phyloP scores from a whole-genome alignment of 345 rosid genomes.

The Ricinus communis region DNA sequence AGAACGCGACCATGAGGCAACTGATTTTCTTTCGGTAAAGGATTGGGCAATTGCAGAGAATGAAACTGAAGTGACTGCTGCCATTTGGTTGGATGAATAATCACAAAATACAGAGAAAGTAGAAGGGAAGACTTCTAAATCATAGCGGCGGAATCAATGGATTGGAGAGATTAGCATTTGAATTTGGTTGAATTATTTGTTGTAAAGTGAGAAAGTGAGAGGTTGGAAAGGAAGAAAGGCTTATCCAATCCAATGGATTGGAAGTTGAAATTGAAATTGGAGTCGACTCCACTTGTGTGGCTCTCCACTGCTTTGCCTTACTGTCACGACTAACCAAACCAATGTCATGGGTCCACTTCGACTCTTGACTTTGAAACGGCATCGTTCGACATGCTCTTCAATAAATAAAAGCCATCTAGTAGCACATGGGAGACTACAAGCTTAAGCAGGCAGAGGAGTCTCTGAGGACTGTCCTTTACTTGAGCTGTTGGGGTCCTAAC shows the following conservation, averaged over 20 bases:
- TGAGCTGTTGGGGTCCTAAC: constrained; percentile 46
- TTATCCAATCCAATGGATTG: constrained; percentile 44
- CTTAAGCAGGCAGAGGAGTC: constrained; percentile 43
- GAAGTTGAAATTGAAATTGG: neutral
- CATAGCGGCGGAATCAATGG: neutral
- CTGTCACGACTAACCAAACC: too few species aligned
- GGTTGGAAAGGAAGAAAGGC: constrained; percentile 20
- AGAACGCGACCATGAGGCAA: constrained; percentile 34
- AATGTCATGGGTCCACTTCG: too few species aligned
- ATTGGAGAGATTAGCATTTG: constrained; percentile 9
- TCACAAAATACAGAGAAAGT: neutral
- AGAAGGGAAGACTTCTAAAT: too few species aligned
- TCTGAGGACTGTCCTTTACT: constrained; percentile 44
- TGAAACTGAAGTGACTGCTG: constrained; percentile 68
- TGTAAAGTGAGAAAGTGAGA: constrained; percentile 27
- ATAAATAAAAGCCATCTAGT: too few species aligned
- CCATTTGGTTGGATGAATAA: constrained; percentile 34
- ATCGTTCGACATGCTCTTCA: too few species aligned
- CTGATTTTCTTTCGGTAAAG: constrained; percentile 34
- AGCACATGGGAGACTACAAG: constrained; percentile 21
- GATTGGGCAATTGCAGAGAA: constrained; percentile 61
- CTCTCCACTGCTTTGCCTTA: too few species aligned
- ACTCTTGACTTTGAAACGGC: too few species aligned
- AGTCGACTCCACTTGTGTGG: too few species aligned
- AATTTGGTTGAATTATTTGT: too few species aligned